Percentiles rank a stretch among this genome's conserved stretches.
phyloP scores from a whole-genome alignment of 2,329 filamentous ascomycete species.

The Monilinia laxa region DNA sequence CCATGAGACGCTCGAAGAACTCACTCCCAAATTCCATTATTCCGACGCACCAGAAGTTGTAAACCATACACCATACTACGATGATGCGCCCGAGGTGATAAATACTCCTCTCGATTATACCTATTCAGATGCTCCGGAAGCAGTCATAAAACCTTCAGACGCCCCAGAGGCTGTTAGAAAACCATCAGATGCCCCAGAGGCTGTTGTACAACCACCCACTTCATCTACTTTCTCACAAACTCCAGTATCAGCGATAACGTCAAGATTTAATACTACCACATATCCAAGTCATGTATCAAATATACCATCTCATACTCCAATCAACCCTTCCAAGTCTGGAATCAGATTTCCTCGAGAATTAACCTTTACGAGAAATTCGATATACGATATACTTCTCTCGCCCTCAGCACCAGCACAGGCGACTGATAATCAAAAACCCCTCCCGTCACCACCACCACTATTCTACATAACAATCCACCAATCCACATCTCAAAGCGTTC shows the following conservation, averaged over 20 bases:
- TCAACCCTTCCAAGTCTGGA: slow-evolving; percentile 26
- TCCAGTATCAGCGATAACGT: slow-evolving; percentile 22
- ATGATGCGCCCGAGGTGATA: slow-evolving; percentile 17
- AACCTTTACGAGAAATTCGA: slow-evolving; percentile 32
- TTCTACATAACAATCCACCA: slow-evolving; percentile 34
- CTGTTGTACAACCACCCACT: slow-evolving; percentile 13
- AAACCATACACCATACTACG: slow-evolving; percentile 4
- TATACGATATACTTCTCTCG: slow-evolving; percentile 31
- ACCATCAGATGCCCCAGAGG: slow-evolving; percentile 21
- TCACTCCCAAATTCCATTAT: slow-evolving; percentile 22
- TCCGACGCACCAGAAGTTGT: slow-evolving; percentile 21
- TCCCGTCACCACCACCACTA: slow-evolving; percentile 33
- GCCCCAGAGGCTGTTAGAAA: slow-evolving; percentile 4
- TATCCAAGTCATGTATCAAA: slow-evolving; percentile 5
- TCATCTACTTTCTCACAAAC: slow-evolving; percentile 5
- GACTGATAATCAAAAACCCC: slow-evolving; percentile 30
- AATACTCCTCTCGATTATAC: slow-evolving; percentile 21
- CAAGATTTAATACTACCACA: slow-evolving; percentile 19
- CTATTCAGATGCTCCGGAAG: slow-evolving; percentile 23
- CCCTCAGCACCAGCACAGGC: slow-evolving; percentile 33
- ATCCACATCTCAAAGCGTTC: slow-evolving; percentile 11
- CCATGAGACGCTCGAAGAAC: slow-evolving; percentile 23
- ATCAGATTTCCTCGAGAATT: slow-evolving; percentile 33
- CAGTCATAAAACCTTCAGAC: slow-evolving; percentile 2
- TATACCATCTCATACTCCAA: slow-evolving; percentile 14